These are phyloP conservation scores for Aspergillus sclerotioniger DNA, from an alignment of 495 filamentous ascomycete genomes.

Conservation along the genomic window DNA sequence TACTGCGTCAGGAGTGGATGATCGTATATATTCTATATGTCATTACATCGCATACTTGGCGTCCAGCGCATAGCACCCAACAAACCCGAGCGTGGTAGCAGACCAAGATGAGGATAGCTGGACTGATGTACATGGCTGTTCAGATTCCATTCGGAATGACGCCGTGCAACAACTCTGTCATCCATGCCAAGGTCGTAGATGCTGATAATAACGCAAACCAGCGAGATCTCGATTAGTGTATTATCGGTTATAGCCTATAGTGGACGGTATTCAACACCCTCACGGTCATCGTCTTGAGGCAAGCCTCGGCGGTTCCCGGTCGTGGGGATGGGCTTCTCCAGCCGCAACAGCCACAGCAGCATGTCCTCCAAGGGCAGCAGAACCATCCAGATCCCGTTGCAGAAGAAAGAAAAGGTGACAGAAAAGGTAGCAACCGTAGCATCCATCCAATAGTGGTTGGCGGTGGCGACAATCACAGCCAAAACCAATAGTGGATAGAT, in stretches of 20 bases:
- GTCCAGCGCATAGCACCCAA: neutral
- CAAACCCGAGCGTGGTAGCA: neutral
- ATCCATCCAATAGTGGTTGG: constrained; percentile 67
- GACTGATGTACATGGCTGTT: neutral
- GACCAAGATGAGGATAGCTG: neutral
- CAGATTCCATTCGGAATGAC: too few species aligned
- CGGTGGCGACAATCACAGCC: constrained; percentile 61
- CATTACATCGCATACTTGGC: neutral
- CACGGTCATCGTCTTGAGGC: constrained; percentile 5
- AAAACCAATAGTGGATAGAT: constrained; percentile 59
- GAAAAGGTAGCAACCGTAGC: constrained; percentile 54
- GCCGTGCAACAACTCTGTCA: too few species aligned
- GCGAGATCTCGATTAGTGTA: neutral
- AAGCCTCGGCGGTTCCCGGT: constrained; percentile 41
- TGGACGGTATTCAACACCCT: constrained; percentile 1
- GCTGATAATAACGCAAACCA: neutral
- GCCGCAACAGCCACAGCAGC: constrained; percentile 50
- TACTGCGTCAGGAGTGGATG: neutral
- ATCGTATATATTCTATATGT: neutral
- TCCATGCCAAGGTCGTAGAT: neutral
- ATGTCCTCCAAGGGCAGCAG: constrained; percentile 58
- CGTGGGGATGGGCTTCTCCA: constrained; percentile 58
- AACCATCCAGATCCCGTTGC: constrained; percentile 52
- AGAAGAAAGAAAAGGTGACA: constrained; percentile 47
- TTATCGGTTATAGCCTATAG: neutral